A percentile compares a stretch with the other conserved stretches of the same genome.
phyloP scores from a whole-genome alignment of 2,329 filamentous ascomycete species.

The Talaromyces sp. region DNA sequence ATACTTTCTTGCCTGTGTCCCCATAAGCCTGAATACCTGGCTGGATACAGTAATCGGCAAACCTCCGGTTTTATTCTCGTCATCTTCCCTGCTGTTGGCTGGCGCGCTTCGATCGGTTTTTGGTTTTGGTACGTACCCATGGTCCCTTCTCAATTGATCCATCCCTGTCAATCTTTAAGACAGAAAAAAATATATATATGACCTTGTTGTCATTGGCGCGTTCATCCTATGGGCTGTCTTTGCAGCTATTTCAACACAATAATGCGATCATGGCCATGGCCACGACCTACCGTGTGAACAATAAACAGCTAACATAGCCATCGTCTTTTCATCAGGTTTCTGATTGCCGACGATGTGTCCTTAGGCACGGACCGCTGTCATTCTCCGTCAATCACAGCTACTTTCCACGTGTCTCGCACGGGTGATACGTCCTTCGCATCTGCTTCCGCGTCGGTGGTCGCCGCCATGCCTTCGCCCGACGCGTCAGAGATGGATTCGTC shows the following conservation, averaged over 20 bases:
- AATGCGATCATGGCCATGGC: background rate
- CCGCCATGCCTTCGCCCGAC: slow-evolving; percentile 34
- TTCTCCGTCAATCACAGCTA: slow-evolving; percentile 22
- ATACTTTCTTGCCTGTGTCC: slow-evolving; percentile 9
- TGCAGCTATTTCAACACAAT: background rate
- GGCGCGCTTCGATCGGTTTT: slow-evolving; percentile 11
- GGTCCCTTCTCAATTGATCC: background rate
- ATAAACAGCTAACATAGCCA: background rate
- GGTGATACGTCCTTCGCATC: slow-evolving; percentile 18
- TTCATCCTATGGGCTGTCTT: slow-evolving; percentile 12
- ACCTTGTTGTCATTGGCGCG: slow-evolving; percentile 8
- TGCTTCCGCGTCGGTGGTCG: background rate
- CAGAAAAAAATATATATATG: background rate
- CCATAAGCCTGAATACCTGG: background rate
- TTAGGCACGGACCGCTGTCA: slow-evolving; percentile 22
- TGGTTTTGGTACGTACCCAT: slow-evolving; percentile 14
- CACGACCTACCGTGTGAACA: background rate
- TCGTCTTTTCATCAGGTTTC: background rate
- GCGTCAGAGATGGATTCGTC: slow-evolving; percentile 20
- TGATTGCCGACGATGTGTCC: slow-evolving; percentile 28
- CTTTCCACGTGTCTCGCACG: slow-evolving; percentile 19
- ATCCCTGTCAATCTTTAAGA: background rate
- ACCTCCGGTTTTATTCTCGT: background rate
- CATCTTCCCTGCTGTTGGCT: slow-evolving; percentile 7
- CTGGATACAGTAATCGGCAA: background rate